Evolutionary conservation across 257 asterid species (phyloP).

Genomic region (Penstemon eatonii): DNA sequence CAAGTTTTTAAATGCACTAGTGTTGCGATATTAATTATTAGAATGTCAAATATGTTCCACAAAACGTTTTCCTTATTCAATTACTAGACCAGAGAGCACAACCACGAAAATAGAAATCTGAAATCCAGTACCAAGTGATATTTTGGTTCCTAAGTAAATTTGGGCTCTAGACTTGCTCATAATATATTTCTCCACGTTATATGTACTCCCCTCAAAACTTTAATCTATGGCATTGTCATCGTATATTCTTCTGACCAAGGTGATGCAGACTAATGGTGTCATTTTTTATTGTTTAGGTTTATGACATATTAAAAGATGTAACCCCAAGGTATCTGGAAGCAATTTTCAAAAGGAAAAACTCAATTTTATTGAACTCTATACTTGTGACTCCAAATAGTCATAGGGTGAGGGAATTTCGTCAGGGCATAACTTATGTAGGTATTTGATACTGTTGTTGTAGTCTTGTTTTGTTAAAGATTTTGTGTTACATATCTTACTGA

Average conservation of each 20-base stretch:
- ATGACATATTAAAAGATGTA: conserved; percentile 69
- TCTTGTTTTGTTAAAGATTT: conserved; percentile 5
- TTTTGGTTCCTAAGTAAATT: no score
- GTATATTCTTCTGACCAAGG: background rate
- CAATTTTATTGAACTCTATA: conserved; percentile 63
- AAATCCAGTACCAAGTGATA: no score
- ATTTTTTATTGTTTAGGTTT: conserved; percentile 53
- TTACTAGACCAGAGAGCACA: no score
- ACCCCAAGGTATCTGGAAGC: conserved; percentile 45
- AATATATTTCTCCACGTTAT: no score
- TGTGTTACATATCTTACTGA: conserved; percentile 22
- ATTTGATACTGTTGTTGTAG: conserved; percentile 14
- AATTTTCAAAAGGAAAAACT: conserved; percentile 49
- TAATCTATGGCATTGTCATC: background rate
- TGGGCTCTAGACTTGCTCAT: no score
- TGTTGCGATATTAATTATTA: no score
- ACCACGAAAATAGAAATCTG: no score
- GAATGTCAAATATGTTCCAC: no score
- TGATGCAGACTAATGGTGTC: conserved; percentile 24
- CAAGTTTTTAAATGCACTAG: no score
- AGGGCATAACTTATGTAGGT: conserved; percentile 68
- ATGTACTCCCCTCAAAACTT: no score
- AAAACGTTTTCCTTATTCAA: no score
- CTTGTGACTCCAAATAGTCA: conserved; percentile 90
- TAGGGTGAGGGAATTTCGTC: conserved; percentile 86